phyloP scores from a whole-genome alignment of 140 eudicot species.

The Cichorium intybus region DNA sequence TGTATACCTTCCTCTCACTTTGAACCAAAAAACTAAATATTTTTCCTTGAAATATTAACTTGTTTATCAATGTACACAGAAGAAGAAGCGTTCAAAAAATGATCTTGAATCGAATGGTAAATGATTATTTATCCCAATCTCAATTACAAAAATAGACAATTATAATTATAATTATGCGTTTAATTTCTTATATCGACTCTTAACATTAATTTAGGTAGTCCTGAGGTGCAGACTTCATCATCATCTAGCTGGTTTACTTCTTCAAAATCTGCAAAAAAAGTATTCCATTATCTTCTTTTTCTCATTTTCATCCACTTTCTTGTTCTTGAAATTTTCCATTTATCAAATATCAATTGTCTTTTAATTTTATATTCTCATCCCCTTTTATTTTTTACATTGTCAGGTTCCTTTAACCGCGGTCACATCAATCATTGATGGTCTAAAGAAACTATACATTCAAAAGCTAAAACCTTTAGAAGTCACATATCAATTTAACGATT shows the following conservation, averaged over 20 bases:
- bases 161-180: neutral
- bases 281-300: neutral
- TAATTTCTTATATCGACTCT: slow-evolving; percentile 4
- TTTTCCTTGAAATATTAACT: neutral
- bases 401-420: slow-evolving; percentile 68
- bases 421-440: slow-evolving; percentile 83
- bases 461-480: slow-evolving; percentile 86
- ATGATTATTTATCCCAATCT: neutral
- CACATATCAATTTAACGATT: slow-evolving; percentile 78
- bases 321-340: slow-evolving; percentile 2
- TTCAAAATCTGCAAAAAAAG: slow-evolving; percentile 87
- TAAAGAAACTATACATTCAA: slow-evolving; percentile 80
- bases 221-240: slow-evolving; percentile 42
- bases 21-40: slow-evolving; percentile 16
- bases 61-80: slow-evolving; percentile 39
- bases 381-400: slow-evolving; percentile 1
- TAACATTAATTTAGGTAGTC: slow-evolving; percentile 40
- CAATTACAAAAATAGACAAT: neutral
- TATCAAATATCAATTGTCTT: neutral
- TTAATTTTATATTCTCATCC: neutral
- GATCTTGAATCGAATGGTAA: slow-evolving; percentile 66
- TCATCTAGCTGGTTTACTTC: slow-evolving; percentile 66
- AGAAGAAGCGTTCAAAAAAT: slow-evolving; percentile 41
- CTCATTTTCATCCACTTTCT: neutral
- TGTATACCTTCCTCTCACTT: slow-evolving; percentile 31